A percentile compares a stretch with the other conserved stretches of the same genome.
Conservation (phyloP, 2,329 filamentous ascomycete species). For the Beauveria australis region DNA sequence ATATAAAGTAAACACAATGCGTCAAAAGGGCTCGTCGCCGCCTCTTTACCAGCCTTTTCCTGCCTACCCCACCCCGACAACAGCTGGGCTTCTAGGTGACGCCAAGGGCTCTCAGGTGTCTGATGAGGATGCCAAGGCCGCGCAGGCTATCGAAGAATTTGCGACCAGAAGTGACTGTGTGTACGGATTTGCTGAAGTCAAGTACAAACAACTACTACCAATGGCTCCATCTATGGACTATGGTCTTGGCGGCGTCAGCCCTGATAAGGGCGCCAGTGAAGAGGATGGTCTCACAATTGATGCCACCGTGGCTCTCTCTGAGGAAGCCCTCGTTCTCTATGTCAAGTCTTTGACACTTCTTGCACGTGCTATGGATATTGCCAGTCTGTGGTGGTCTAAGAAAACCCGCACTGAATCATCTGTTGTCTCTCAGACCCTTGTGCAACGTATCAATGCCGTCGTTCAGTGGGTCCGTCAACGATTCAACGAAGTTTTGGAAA, state of each 20-base stretch:
- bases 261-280: slow-evolving; percentile 44
- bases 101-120: slow-evolving; percentile 44
- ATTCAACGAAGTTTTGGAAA: slow-evolving; percentile 96
- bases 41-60: slow-evolving; percentile 78
- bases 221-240: slow-evolving; percentile 71
- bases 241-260: slow-evolving; percentile 54
- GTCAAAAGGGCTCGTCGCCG: slow-evolving; percentile 60
- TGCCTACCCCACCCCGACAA: slow-evolving; percentile 62
- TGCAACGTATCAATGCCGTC: slow-evolving; percentile 76
- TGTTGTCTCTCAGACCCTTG: slow-evolving; percentile 40
- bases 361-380: slow-evolving; percentile 92
- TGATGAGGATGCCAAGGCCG: slow-evolving; percentile 73
- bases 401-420: slow-evolving; percentile 60
- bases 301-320: slow-evolving; percentile 76
- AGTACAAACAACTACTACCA: slow-evolving; percentile 94
- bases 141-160: slow-evolving; percentile 81
- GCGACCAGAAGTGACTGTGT: slow-evolving; percentile 93
- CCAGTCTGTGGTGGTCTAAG: slow-evolving; percentile 81
- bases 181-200: slow-evolving; percentile 95
- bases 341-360: slow-evolving; percentile 88
- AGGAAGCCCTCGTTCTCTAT: slow-evolving; percentile 91
- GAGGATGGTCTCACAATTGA: slow-evolving; percentile 78
- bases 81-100: slow-evolving; percentile 58
- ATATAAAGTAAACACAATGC: slow-evolving; percentile 59
- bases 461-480: slow-evolving; percentile 91